Evolutionary conservation across 352 stramenopile species (phyloP), one percentile per base, ranked within the genome.

Genomic region (Pythium monospermum): DNA sequence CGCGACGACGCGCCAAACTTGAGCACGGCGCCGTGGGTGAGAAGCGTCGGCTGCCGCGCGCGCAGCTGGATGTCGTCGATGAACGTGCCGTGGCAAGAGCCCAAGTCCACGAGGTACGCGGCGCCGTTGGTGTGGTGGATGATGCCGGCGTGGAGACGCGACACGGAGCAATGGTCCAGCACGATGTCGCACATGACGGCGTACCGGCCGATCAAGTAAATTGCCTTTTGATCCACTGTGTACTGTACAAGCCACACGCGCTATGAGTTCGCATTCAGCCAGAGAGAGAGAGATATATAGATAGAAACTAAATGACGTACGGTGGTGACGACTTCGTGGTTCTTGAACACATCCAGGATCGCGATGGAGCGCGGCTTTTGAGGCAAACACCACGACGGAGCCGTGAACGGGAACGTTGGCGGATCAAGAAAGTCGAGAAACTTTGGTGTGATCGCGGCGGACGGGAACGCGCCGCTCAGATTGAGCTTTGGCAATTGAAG

Each of bases 1-100:
- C 87, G 63, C 49, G 84, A 91, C 3, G 83, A 94, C 46, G 92
- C 83, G n/a, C 83, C 87, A 65, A 96, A 96, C 16, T 70, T 77
- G 13, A 96, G 16, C 33, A 96, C 59, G 64, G 96, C 87, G 26
- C 87, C 87, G 35, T 95, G 76, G 48, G 86, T 63, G 36, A 96
- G 55, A 6, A 67, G 67, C 57, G 74, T 53, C 46, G 82, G 91
- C 27, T 85, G 64, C 4, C 68, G 53, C 2, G 71, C 30, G 10
- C 48, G 12, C 8, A 77, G 38, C 8, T 77, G 72, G 26, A 73
- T 72, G 66, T 96, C 96, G 59, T 95, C 95, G 30, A 96, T 63
- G 36, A 78, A 86, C 39, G 79, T 94, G 31, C 87, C 87, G 50
- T 96, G 77, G 6, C 84, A 92, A 63, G 81, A 94, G 33, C 59